A percentile compares a stretch with the other conserved stretches of the same genome.
phyloP scores from a whole-genome alignment of 306 rosid species.

The Notholithocarpus densiflorus region DNA sequence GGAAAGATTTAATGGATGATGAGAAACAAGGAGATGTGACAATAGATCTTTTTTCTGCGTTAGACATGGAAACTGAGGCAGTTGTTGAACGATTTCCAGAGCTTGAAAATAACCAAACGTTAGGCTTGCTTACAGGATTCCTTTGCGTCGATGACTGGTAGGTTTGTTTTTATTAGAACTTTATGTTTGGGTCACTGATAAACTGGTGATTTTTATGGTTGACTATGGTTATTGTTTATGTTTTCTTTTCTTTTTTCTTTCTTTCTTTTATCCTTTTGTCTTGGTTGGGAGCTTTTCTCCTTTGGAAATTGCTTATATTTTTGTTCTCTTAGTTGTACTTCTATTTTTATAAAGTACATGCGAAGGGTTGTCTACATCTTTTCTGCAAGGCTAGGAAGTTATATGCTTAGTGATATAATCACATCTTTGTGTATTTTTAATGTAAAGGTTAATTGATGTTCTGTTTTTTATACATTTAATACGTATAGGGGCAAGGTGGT shows the following conservation, averaged over 20 bases:
- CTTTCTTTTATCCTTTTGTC: background rate
- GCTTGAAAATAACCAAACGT: constrained; percentile 76
- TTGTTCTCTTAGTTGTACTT: background rate
- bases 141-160: constrained; percentile 96
- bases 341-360: background rate
- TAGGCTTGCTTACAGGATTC: constrained; percentile 95
- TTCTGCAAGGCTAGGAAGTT: background rate
- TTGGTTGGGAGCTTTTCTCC: no score
- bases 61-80: constrained; percentile 80
- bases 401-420: background rate
- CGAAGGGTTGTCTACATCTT: background rate
- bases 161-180: constrained; percentile 9
- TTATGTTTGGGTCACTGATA: background rate
- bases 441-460: background rate
- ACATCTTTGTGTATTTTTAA: background rate
- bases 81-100: constrained; percentile 72
- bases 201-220: background rate
- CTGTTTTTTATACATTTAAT: background rate
- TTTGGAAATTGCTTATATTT: background rate
- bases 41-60: constrained; percentile 77
- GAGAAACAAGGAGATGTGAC: constrained; percentile 92
- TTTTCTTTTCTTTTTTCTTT: background rate
- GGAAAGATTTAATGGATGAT: constrained; percentile 97
- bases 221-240: background rate
- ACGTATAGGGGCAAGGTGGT: background rate